Conservation (phyloP, 2,329 filamentous ascomycete species). For the Rutstroemia sp. region DNA sequence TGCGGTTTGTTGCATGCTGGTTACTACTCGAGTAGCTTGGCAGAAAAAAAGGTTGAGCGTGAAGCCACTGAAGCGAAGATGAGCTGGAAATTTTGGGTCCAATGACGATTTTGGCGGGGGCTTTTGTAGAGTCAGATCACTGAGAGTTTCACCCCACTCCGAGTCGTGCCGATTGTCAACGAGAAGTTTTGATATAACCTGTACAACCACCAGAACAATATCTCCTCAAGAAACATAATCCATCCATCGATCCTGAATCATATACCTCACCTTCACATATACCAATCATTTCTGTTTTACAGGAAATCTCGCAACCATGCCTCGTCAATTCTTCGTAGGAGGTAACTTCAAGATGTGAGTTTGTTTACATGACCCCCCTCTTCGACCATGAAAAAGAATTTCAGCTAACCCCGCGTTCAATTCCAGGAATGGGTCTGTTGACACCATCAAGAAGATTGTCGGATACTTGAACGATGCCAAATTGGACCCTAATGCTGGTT, state of each 20-base stretch:
- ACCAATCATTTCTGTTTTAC: conserved; percentile 3
- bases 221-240: not conserved
- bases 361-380: not conserved
- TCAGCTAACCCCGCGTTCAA: not conserved
- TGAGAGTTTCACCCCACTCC: conserved; percentile 3
- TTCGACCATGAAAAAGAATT: not conserved
- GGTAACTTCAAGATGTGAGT: conserved; percentile 99
- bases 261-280: not conserved
- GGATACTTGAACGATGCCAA: conserved; percentile 79
- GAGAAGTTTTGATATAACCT: conserved; percentile 4
- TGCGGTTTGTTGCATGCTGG: not conserved
- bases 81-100: not conserved
- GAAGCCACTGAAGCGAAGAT: not conserved
- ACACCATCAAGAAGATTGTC: conserved; percentile 87
- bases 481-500: conserved; percentile 69
- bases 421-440: conserved; percentile 82
- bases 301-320: conserved; percentile 47
- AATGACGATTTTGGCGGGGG: conserved; percentile 9
- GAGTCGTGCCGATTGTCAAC: conserved; percentile 1
- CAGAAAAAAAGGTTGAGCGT: not conserved
- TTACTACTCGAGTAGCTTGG: not conserved
- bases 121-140: conserved; percentile 3
- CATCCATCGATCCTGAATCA: not conserved
- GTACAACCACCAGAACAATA: not conserved
- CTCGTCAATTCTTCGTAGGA: conserved; percentile 94